These are phyloP conservation scores for Shiraia bambusicola DNA, from an alignment of 2,329 filamentous ascomycete genomes.

Conservation along the genomic window DNA sequence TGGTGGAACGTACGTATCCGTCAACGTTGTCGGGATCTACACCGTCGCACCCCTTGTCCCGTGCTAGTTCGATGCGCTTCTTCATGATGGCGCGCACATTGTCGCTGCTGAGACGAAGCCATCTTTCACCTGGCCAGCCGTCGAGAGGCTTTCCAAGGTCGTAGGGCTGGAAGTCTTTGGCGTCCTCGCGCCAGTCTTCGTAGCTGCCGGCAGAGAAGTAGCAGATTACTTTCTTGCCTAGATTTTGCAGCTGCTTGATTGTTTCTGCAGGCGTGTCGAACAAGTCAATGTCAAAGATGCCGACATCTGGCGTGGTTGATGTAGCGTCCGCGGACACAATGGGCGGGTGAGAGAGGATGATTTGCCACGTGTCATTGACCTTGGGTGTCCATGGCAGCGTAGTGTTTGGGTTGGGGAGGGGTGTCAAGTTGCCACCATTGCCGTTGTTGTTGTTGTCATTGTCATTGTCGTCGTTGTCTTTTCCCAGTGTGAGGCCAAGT, in stretches of 20 bases:
- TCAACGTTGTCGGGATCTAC: constrained; percentile 74
- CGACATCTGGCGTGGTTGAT: constrained; percentile 52
- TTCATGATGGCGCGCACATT: constrained; percentile 67
- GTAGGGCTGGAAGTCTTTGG: constrained; percentile 52
- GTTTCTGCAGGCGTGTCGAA: constrained; percentile 54
- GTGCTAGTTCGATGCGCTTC: constrained; percentile 60
- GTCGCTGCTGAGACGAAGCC: constrained; percentile 61
- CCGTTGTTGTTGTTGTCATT: constrained; percentile 25
- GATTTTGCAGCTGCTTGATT: constrained; percentile 52
- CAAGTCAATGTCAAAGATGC: constrained; percentile 63
- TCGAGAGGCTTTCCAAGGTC: constrained; percentile 62
- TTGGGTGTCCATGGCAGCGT: constrained; percentile 54
- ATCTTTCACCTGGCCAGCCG: constrained; percentile 68
- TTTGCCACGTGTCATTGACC: constrained; percentile 61
- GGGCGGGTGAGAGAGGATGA: constrained; percentile 53
- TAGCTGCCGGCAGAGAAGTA: constrained; percentile 74
- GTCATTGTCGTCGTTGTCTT: constrained; percentile 25
- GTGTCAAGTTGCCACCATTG: constrained; percentile 24
- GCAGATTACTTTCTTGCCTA: constrained; percentile 66
- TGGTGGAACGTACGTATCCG: constrained; percentile 53
- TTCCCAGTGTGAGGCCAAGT: constrained; percentile 52
- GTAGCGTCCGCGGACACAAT: constrained; percentile 21
- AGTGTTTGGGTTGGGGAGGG: constrained; percentile 29
- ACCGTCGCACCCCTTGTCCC: constrained; percentile 64
- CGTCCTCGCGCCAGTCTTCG: constrained; percentile 64